phyloP scores from a whole-genome alignment of 768 basidiomycete species.

The Mrakia gelida region DNA sequence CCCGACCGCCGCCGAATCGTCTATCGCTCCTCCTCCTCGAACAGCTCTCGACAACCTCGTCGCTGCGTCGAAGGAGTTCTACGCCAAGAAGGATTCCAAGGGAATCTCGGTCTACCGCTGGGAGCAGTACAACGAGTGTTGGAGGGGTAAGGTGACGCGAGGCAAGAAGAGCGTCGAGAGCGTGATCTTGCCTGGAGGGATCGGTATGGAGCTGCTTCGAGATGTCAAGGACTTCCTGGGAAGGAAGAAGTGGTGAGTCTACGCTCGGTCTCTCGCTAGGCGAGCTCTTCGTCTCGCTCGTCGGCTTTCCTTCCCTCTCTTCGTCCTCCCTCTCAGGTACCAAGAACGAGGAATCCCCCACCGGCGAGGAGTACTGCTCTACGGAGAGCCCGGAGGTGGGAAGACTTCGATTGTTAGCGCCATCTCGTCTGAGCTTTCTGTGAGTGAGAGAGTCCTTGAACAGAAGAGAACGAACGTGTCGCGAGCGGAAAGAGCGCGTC shows the following conservation, averaged over 20 bases:
- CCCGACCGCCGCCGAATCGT: background rate
- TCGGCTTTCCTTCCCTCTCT: background rate
- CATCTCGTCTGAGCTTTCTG: constrained; percentile 64
- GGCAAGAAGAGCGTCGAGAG: constrained; percentile 50
- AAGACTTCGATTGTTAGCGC: constrained; percentile 53
- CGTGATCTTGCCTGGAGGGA: constrained; percentile 53
- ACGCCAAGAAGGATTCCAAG: constrained; percentile 1
- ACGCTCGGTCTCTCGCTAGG: background rate
- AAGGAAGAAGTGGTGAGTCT: constrained; percentile 57
- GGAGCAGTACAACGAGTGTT: background rate
- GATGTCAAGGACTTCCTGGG: constrained; percentile 68
- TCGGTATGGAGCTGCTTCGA: constrained; percentile 60
- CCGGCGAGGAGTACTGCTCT: constrained; percentile 70
- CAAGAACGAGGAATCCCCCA: constrained; percentile 72
- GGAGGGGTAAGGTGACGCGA: constrained; percentile 17
- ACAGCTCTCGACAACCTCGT: constrained; percentile 2
- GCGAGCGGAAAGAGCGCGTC: too few species aligned
- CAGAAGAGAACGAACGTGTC: too few species aligned
- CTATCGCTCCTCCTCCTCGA: background rate
- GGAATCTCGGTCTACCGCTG: constrained; percentile 8
- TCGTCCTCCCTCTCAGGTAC: constrained; percentile 46
- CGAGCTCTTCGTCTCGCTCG: background rate
- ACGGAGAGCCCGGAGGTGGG: constrained; percentile 70
- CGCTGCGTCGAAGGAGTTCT: background rate
- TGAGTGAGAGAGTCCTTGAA: too few species aligned